Evolutionary conservation across 1,284 basidiomycete genomes (phyloP).

Genomic region (Pascua guehoae): DNA sequence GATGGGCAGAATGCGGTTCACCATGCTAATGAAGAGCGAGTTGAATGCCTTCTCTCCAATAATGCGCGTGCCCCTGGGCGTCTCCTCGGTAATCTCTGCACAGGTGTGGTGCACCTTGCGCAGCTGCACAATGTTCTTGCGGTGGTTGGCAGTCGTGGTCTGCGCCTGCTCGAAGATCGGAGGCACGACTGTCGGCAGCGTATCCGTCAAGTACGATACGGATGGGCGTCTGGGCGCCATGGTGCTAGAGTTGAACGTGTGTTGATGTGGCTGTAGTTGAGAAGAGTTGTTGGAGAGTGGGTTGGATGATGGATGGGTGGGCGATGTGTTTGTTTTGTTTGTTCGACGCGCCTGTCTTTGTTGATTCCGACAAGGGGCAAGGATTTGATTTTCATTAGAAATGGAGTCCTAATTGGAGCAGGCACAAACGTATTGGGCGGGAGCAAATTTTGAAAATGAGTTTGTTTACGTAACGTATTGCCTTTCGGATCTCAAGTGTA

Average conservation of each 20-base stretch:
- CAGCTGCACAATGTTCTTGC: slow-evolving; percentile 85
- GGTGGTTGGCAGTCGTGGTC: slow-evolving; percentile 74
- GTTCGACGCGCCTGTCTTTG: slow-evolving; percentile 11
- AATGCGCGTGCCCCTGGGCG: slow-evolving; percentile 57
- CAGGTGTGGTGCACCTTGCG: slow-evolving; percentile 75
- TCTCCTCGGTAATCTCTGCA: slow-evolving; percentile 57
- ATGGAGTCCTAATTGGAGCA: too few relatives aligned
- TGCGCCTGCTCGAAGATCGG: slow-evolving; percentile 80
- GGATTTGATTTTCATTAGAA: background rate
- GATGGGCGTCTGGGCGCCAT: slow-evolving; percentile 24
- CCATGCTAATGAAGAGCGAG: slow-evolving; percentile 65
- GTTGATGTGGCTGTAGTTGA: background rate
- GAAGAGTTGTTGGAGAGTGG: background rate
- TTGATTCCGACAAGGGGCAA: background rate
- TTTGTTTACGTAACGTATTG: background rate
- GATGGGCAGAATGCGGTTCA: slow-evolving; percentile 66
- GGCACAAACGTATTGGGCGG: too few relatives aligned
- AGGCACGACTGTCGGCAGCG: slow-evolving; percentile 49
- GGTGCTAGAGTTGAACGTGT: slow-evolving; percentile 1
- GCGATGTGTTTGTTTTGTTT: slow-evolving; percentile 11
- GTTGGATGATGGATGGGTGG: background rate
- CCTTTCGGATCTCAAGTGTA: background rate
- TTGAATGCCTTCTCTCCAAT: slow-evolving; percentile 79
- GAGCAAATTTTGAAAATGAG: background rate
- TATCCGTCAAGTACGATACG: slow-evolving; percentile 35